Percentiles rank a stretch among this genome's conserved stretches.
These are phyloP conservation scores for Mycena kentingensis DNA, from an alignment of 768 basidiomycete species.

Conservation along the genomic window DNA sequence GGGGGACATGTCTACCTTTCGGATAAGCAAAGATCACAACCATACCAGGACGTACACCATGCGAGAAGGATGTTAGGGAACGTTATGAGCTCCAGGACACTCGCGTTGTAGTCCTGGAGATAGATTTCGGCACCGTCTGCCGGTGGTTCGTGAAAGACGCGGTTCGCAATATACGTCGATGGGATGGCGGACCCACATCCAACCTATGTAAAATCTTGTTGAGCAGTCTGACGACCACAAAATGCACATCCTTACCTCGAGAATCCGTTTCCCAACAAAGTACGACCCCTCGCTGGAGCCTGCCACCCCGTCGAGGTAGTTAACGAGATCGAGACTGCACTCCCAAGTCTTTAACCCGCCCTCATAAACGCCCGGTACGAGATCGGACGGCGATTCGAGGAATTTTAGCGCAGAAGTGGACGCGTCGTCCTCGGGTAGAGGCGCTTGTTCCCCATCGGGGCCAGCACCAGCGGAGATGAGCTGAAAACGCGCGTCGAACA, in stretches of 20 bases:
- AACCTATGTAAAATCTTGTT: conserved; percentile 49
- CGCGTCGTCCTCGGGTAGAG: conserved; percentile 10
- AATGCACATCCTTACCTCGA: conserved; percentile 62
- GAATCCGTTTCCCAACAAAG: conserved; percentile 52
- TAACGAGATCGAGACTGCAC: conserved; percentile 84
- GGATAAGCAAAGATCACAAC: conserved; percentile 1
- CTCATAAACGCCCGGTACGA: conserved; percentile 91
- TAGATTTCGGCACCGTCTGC: conserved; percentile 50
- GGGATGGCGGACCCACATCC: conserved; percentile 95
- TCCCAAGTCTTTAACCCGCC: conserved; percentile 99
- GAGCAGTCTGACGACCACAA: background rate
- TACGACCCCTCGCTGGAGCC: conserved; percentile 18
- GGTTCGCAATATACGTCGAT: conserved; percentile 67
- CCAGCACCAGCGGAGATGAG: conserved; percentile 62
- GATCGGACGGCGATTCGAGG: conserved; percentile 83
- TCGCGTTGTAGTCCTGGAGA: conserved; percentile 90
- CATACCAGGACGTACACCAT: conserved; percentile 65
- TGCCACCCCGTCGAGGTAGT: conserved; percentile 51
- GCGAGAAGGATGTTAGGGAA: conserved; percentile 75
- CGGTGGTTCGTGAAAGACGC: conserved; percentile 49
- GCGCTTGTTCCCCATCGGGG: conserved; percentile 27
- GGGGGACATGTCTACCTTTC: conserved; percentile 57
- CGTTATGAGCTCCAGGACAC: conserved; percentile 78
- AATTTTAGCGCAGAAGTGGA: conserved; percentile 53
- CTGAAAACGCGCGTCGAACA: conserved; percentile 97